A percentile compares a stretch with the other conserved stretches of the same genome.
These are phyloP conservation scores for Malassezia vespertilionis DNA, from an alignment of 1,284 basidiomycete genomes.

Conservation along the genomic window DNA sequence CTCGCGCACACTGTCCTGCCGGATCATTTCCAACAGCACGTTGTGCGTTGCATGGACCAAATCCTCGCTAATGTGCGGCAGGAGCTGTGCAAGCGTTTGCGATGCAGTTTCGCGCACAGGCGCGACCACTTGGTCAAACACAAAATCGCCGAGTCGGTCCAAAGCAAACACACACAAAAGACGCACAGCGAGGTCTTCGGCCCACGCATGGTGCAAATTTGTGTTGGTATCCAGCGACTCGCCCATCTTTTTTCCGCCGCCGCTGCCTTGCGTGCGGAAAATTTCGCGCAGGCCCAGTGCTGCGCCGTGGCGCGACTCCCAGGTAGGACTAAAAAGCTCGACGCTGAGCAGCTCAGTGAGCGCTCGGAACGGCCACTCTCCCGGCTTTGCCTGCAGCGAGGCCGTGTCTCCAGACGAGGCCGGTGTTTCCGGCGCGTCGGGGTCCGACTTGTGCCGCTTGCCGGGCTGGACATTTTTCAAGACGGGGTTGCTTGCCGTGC, in stretches of 20 bases:
- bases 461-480: too few relatives aligned
- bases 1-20: slow-evolving; percentile 57
- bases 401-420: slow-evolving; percentile 24
- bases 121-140: slow-evolving; percentile 91
- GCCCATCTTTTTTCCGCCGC: slow-evolving; percentile 57
- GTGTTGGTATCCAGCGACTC: slow-evolving; percentile 21
- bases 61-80: slow-evolving; percentile 67
- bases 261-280: slow-evolving; percentile 70
- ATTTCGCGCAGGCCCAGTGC: slow-evolving; percentile 83
- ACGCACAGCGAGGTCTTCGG: slow-evolving; percentile 73
- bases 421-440: slow-evolving; percentile 18
- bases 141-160: slow-evolving; percentile 93
- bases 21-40: slow-evolving; percentile 82
- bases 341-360: slow-evolving; percentile 71
- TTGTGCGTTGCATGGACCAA: slow-evolving; percentile 70
- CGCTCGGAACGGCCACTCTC: slow-evolving; percentile 79
- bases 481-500: too few relatives aligned
- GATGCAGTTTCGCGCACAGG: slow-evolving; percentile 93
- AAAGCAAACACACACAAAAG: slow-evolving; percentile 84
- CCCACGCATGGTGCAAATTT: slow-evolving; percentile 65
- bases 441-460: neutral
- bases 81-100: slow-evolving; percentile 79
- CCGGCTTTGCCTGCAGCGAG: slow-evolving; percentile 50
- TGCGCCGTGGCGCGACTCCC: slow-evolving; percentile 91
- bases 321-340: slow-evolving; percentile 69